These are phyloP conservation scores for Earliella scabrosa DNA, from an alignment of 1,284 basidiomycete species.

Conservation along the genomic window DNA sequence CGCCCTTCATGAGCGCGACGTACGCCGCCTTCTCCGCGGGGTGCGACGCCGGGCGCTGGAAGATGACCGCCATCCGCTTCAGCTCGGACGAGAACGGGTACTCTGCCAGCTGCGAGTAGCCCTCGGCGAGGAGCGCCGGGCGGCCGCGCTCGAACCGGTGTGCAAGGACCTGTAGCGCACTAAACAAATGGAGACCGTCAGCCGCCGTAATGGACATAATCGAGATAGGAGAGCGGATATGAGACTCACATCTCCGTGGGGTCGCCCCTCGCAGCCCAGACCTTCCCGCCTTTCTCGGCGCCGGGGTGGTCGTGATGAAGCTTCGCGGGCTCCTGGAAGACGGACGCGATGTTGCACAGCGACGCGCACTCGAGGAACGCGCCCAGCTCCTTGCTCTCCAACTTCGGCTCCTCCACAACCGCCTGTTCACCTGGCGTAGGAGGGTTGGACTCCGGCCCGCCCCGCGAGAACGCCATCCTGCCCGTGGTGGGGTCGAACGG, in stretches of 20 bases:
- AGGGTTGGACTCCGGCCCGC: background rate
- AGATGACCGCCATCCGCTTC: slow-evolving; percentile 58
- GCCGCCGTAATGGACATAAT: no score
- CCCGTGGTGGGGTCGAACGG: slow-evolving; percentile 13
- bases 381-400: background rate
- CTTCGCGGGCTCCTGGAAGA: background rate
- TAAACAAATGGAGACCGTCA: no score
- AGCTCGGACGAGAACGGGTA: slow-evolving; percentile 67
- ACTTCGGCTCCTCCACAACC: background rate
- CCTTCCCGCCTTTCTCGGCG: no score
- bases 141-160: slow-evolving; percentile 9
- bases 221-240: no score
- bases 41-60: slow-evolving; percentile 33
- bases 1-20: slow-evolving; percentile 59
- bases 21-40: slow-evolving; percentile 29
- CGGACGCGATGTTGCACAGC: slow-evolving; percentile 14
- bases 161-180: slow-evolving; percentile 18
- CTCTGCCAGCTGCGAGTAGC: slow-evolving; percentile 28
- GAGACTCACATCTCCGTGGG: slow-evolving; percentile 55
- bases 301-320: background rate
- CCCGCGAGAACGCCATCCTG: background rate
- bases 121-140: background rate
- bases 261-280: slow-evolving; percentile 72
- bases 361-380: slow-evolving; percentile 15
- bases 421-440: no score